Evolutionary conservation across 371 early-diverging fungal genomes (phyloP).

Genomic region (Mucor indicus): DNA sequence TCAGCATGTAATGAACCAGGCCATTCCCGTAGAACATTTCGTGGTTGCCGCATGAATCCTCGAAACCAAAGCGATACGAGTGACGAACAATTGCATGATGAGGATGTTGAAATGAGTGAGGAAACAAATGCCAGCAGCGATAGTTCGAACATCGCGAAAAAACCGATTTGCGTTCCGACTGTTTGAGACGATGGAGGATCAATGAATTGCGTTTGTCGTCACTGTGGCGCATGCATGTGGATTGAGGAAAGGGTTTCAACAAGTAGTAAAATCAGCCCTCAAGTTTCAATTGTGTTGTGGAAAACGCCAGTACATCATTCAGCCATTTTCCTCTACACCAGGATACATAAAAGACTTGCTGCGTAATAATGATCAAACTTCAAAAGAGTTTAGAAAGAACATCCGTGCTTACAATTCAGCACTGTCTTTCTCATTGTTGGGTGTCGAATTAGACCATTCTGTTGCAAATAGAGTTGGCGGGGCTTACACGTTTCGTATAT

Average conservation of each 20-base stretch:
- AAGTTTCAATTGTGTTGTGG: constrained; percentile 1
- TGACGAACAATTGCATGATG: too few species aligned
- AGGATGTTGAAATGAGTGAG: too few species aligned
- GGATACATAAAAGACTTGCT: background rate
- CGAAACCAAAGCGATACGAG: too few species aligned
- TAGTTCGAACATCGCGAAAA: too few species aligned
- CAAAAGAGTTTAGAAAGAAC: background rate
- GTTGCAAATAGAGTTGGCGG: background rate
- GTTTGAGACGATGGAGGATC: background rate
- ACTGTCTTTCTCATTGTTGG: background rate
- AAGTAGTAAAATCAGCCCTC: background rate
- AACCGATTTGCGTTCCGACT: too few species aligned
- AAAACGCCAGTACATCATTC: background rate
- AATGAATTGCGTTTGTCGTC: background rate
- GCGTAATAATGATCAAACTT: background rate
- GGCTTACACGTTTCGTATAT: background rate
- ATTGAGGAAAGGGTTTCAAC: background rate
- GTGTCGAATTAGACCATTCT: background rate
- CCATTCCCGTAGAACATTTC: too few species aligned
- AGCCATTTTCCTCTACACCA: background rate
- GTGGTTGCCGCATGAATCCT: too few species aligned
- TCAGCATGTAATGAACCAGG: too few species aligned
- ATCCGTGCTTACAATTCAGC: constrained; percentile 1
- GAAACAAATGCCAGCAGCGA: too few species aligned
- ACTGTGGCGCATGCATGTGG: background rate